Conservation (phyloP, 2,329 filamentous ascomycete species). For the Fusarium temperatum region DNA sequence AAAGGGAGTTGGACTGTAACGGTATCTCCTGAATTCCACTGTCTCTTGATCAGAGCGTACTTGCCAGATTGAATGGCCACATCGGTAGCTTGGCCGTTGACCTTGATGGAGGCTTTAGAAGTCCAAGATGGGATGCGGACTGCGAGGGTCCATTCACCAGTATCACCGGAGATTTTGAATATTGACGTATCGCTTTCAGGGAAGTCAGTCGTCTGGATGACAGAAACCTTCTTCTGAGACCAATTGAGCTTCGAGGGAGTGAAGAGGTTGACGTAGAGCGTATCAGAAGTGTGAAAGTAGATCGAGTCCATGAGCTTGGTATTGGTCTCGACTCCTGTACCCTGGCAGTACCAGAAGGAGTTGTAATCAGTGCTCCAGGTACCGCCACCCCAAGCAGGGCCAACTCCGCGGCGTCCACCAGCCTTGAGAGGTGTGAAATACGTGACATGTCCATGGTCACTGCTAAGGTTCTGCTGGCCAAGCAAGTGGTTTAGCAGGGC, state of each 20-base stretch:
- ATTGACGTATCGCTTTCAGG: conserved; percentile 53
- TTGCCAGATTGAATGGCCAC: conserved; percentile 45
- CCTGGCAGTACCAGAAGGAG: conserved; percentile 64
- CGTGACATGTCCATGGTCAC: conserved; percentile 59
- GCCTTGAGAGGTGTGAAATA: conserved; percentile 62
- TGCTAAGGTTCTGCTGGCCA: conserved; percentile 56
- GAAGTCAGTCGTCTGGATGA: conserved; percentile 55
- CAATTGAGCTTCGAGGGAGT: conserved; percentile 57
- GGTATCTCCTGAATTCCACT: conserved; percentile 55
- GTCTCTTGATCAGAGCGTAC: conserved; percentile 52
- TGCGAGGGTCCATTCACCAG: conserved; percentile 47
- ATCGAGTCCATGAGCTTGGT: conserved; percentile 64
- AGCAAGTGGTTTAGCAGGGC: conserved; percentile 61
- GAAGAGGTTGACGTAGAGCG: conserved; percentile 60
- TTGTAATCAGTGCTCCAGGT: conserved; percentile 64
- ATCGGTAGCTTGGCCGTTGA: conserved; percentile 52
- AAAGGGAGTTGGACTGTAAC: conserved; percentile 57
- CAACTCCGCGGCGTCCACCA: conserved; percentile 57
- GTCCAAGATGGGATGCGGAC: conserved; percentile 61
- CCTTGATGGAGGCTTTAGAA: conserved; percentile 47
- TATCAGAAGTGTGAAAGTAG: conserved; percentile 55
- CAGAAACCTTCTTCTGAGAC: conserved; percentile 50
- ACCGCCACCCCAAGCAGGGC: conserved; percentile 62
- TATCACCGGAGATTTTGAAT: conserved; percentile 49
- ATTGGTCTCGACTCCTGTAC: conserved; percentile 61